Evolutionary conservation across 371 early-diverging fungal species (phyloP), one percentile per base, ranked within the genome.

Genomic region (Haplosporangium sp.): DNA sequence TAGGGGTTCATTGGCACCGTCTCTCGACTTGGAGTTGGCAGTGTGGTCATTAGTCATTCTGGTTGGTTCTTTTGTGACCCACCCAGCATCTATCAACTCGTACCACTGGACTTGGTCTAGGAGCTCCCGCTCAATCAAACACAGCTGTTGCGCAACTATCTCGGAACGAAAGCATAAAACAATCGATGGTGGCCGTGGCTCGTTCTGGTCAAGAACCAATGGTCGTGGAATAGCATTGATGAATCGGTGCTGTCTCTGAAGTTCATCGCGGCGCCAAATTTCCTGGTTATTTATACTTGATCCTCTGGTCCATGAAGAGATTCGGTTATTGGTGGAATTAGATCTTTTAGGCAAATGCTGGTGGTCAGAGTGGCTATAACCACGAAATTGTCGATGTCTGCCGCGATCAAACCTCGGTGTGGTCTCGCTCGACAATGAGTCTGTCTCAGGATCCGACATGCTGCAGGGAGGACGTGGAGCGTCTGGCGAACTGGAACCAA

Each of bases 81-180:
- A 89, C 7, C 83, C 84, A 38, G 86, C 83, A 54, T 89, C 86
- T 0, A 90, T 84, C 52, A 92, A 64, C 18, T 92, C 91, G 60
- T 88, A 86, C 92, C 92, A 92, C 45, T 85, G 80, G 14, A 90
- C 83, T 14, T 79, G n/a, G n/a, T n/a, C n/a, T n/a, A n/a, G n/a
- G n/a, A 86, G 67, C 18, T 85, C 83, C 16, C 83, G 81, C 74
- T 92, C 92, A 45, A 92, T 83, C 51, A 89, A 67, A 61, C 90
- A 90, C 2, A 91, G 69, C 47, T 91, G 90, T 43, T 87, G 86
- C 0, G 89, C 90, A 62, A 92, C 81, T 12, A 83, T 38, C 41
- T 88, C 90, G 1, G 90, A 87, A 9, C 89, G 81, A 52, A 86
- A 86, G 4, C 74, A 68, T 46, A 92, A 70, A 47, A 92, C 86